These are phyloP conservation scores for Ceratobasidium papillatum DNA, from an alignment of 1,284 basidiomycete species.

Conservation along the genomic window DNA sequence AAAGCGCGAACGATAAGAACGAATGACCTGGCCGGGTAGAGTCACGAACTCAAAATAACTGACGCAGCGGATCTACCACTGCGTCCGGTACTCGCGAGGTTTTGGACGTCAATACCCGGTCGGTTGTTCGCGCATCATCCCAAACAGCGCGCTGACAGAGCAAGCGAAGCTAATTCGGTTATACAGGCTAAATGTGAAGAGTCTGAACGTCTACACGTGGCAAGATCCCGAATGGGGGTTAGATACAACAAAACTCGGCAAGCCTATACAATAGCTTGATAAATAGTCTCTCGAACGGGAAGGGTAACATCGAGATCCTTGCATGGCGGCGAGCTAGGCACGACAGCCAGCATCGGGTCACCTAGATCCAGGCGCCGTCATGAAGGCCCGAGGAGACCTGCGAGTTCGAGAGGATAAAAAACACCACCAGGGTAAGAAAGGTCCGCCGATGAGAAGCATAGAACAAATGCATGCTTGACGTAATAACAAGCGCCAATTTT, in stretches of 20 bases:
- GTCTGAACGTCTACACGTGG: background rate
- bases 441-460: conserved; percentile 1
- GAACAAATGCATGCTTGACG: conserved; percentile 10
- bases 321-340: background rate
- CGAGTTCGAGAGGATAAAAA: conserved; percentile 34
- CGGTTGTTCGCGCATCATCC: background rate
- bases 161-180: background rate
- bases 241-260: conserved; percentile 23
- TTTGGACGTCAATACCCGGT: conserved; percentile 4
- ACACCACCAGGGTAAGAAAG: conserved; percentile 21
- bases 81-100: background rate
- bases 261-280: conserved; percentile 34
- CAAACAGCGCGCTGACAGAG: background rate
- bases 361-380: conserved; percentile 1
- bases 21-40: background rate
- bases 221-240: conserved; percentile 4
- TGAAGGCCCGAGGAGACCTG: conserved; percentile 27
- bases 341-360: conserved; percentile 23
- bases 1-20: conserved; percentile 11
- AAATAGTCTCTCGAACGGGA: conserved; percentile 35
- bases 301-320: conserved; percentile 5
- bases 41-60: background rate
- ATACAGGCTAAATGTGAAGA: conserved; percentile 21
- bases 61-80: background rate
- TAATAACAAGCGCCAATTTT: conserved; percentile 24